phyloP scores from a whole-genome alignment of 805 yeast species.

The Yueomyces sp. region DNA sequence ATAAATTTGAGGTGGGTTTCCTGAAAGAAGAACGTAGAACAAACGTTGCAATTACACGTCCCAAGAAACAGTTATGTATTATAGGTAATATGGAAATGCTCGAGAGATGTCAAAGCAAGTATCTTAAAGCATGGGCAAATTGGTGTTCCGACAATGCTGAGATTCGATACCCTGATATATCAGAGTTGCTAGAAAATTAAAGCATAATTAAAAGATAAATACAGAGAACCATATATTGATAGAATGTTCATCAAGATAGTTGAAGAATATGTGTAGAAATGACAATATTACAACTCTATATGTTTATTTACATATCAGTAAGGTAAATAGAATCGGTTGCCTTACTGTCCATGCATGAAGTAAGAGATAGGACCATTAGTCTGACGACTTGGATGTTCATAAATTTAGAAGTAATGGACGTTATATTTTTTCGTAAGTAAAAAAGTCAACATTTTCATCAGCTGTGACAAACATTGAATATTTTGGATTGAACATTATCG shows the following conservation, averaged over 20 bases:
- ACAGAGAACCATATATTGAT: no score
- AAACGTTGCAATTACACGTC: conserved; percentile 89
- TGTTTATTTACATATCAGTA: no score
- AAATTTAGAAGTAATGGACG: neutral
- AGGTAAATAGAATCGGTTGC: no score
- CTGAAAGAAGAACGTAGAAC: conserved; percentile 64
- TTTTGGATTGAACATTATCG: conserved; percentile 29
- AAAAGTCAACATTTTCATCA: conserved; percentile 26
- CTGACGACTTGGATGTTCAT: no score
- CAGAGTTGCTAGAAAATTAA: conserved; percentile 18
- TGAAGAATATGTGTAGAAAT: no score
- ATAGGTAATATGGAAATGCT: conserved; percentile 78
- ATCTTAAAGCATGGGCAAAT: conserved; percentile 50
- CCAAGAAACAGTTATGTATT: conserved; percentile 71
- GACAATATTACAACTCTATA: no score
- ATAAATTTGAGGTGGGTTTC: conserved; percentile 61
- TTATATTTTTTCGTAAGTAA: conserved; percentile 15
- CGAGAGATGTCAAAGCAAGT: conserved; percentile 27
- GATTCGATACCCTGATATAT: conserved; percentile 49
- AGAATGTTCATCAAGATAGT: no score
- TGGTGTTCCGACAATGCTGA: conserved; percentile 61
- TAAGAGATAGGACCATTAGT: no score
- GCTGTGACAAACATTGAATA: conserved; percentile 27
- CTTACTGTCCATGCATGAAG: no score
- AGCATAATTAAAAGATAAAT: no score